Evolutionary conservation across 1,284 basidiomycete genomes (phyloP).

Genomic region (Ceratorhiza oryzae-sativae): DNA sequence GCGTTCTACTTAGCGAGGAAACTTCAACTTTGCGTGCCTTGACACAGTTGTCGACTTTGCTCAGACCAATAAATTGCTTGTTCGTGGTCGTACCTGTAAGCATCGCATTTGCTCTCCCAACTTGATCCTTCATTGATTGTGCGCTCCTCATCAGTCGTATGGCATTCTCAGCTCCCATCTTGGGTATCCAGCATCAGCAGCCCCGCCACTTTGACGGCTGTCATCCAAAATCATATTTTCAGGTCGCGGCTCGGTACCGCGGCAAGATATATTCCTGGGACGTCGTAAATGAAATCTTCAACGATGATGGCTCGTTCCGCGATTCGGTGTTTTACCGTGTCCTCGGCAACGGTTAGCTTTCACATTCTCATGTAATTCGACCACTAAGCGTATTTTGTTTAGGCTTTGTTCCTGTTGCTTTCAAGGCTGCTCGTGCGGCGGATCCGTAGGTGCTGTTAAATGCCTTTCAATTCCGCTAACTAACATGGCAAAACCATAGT

Average conservation of each 20-base stretch:
- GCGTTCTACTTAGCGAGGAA: neutral
- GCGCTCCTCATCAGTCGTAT: no score
- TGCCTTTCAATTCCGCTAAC: neutral
- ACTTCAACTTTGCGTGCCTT: conserved; percentile 4
- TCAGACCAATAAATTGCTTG: conserved; percentile 24
- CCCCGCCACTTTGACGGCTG: conserved; percentile 14
- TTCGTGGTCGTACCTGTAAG: conserved; percentile 32
- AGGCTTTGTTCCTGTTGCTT: conserved; percentile 10
- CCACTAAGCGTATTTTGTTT: neutral
- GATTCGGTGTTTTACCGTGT: conserved; percentile 35
- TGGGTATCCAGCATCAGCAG: conserved; percentile 31
- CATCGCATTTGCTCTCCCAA: no score
- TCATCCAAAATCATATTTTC: conserved; percentile 29
- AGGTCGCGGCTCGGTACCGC: conserved; percentile 2
- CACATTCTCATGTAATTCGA: neutral
- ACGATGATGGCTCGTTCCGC: conserved; percentile 41
- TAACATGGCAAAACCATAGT: neutral
- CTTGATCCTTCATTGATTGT: no score
- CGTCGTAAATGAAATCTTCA: conserved; percentile 50
- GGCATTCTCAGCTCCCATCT: conserved; percentile 25
- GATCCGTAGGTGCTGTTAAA: neutral
- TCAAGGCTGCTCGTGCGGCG: conserved; percentile 16
- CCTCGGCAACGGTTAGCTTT: neutral
- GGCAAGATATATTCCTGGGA: conserved; percentile 53
- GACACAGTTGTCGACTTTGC: conserved; percentile 32